Conservation (phyloP, 1,284 basidiomycete species). For the Ganoderma sinense region DNA sequence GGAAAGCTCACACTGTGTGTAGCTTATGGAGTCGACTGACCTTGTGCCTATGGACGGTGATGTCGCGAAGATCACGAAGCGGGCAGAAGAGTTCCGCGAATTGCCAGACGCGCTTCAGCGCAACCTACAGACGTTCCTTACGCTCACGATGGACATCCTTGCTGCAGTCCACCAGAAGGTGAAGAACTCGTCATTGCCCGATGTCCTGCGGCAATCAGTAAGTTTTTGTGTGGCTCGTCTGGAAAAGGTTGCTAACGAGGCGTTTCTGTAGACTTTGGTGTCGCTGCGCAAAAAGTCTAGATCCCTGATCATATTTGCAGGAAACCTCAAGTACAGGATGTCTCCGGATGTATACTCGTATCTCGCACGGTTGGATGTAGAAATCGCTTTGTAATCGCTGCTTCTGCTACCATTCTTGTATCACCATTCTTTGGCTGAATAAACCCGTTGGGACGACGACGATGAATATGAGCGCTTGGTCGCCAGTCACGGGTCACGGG, state of each 20-base stretch:
- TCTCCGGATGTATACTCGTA: slow-evolving; percentile 93
- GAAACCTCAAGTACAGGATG: slow-evolving; percentile 88
- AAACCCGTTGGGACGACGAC: too few relatives aligned
- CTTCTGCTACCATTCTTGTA: slow-evolving; percentile 19
- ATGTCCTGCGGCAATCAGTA: slow-evolving; percentile 78
- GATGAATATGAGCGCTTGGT: too few relatives aligned
- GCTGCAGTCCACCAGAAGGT: slow-evolving; percentile 80
- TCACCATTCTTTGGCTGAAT: slow-evolving; percentile 1
- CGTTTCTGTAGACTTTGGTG: slow-evolving; percentile 58
- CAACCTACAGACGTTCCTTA: slow-evolving; percentile 90
- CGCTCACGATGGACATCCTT: slow-evolving; percentile 94
- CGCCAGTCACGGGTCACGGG: too few relatives aligned
- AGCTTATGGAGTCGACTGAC: slow-evolving; percentile 91
- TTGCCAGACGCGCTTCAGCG: slow-evolving; percentile 88
- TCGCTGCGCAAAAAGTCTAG: slow-evolving; percentile 76
- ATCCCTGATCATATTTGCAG: slow-evolving; percentile 88
- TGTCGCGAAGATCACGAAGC: slow-evolving; percentile 84
- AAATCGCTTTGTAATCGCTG: slow-evolving; percentile 66
- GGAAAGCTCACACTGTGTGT: slow-evolving; percentile 10
- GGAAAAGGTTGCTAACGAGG: slow-evolving; percentile 8
- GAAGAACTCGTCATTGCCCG: slow-evolving; percentile 78
- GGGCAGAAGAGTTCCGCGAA: slow-evolving; percentile 91
- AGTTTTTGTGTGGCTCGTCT: slow-evolving; percentile 34
- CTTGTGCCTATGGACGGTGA: slow-evolving; percentile 91
- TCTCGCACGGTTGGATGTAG: slow-evolving; percentile 79